A percentile compares a stretch with the other conserved stretches of the same genome.
phyloP scores from a whole-genome alignment of 2,329 filamentous ascomycete species.

The Didymosphaeria variabile region DNA sequence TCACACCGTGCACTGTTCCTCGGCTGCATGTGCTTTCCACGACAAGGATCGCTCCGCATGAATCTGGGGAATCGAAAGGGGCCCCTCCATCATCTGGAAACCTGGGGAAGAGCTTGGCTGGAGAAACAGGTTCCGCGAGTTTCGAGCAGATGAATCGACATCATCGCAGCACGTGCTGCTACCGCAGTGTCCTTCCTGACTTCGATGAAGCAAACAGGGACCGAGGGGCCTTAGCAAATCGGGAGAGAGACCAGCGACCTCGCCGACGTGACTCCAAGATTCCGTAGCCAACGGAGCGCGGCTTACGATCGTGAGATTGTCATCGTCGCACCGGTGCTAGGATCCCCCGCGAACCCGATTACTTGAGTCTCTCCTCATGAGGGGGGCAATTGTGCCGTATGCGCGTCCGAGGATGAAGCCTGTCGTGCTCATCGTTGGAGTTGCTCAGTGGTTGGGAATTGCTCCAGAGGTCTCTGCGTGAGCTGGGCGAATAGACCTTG shows the following conservation, averaged over 20 bases:
- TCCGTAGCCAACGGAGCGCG: neutral
- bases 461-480: neutral
- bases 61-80: conserved; percentile 15
- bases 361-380: neutral
- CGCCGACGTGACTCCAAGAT: neutral
- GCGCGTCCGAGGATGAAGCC: neutral
- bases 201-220: neutral
- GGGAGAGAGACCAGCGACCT: neutral
- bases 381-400: neutral
- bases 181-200: no score
- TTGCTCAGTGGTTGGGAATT: neutral
- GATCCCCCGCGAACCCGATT: neutral
- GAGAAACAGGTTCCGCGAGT: neutral
- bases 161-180: neutral
- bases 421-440: neutral
- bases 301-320: neutral
- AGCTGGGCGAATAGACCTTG: neutral
- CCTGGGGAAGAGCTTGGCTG: conserved; percentile 11
- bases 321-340: neutral
- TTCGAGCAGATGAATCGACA: neutral
- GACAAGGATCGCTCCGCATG: conserved; percentile 10
- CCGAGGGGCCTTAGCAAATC: neutral
- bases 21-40: conserved; percentile 38
- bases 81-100: neutral
- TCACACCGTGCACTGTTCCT: conserved; percentile 23